Conservation (phyloP, 805 yeast species). For the Saturnispora ahearnii region DNA sequence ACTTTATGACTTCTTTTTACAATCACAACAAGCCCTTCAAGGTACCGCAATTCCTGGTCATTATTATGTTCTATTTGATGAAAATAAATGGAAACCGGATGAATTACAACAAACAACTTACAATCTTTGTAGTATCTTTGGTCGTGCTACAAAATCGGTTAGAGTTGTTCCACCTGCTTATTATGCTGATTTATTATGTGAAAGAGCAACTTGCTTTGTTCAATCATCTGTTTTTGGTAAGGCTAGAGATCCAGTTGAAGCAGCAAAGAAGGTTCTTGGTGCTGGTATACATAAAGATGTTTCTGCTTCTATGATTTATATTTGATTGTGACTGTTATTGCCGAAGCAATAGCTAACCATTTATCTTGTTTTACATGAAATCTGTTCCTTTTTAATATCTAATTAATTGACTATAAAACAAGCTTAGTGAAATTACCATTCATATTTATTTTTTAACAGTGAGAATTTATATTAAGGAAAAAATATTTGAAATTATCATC, state of each 20-base stretch:
- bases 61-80: constrained; percentile 27
- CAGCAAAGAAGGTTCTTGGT: constrained; percentile 14
- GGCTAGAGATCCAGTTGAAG: constrained; percentile 12
- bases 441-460: too few species aligned
- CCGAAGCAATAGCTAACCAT: too few species aligned
- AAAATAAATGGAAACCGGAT: constrained; percentile 22
- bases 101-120: constrained; percentile 22
- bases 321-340: constrained; percentile 1
- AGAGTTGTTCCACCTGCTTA: constrained; percentile 29
- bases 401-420: not conserved
- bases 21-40: constrained; percentile 28
- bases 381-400: too few species aligned
- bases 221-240: constrained; percentile 9
- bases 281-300: constrained; percentile 18
- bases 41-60: constrained; percentile 30
- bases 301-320: constrained; percentile 16
- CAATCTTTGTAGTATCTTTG: constrained; percentile 24
- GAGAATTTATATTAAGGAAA: not conserved
- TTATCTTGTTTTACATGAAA: not conserved
- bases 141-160: constrained; percentile 27
- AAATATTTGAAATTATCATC: not conserved
- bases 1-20: constrained; percentile 25
- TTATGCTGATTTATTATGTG: constrained; percentile 25
- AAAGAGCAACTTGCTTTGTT: constrained; percentile 22
- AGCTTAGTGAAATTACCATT: too few species aligned